Conservation (phyloP, 768 basidiomycete genomes). For the Tulasnella sp. region DNA sequence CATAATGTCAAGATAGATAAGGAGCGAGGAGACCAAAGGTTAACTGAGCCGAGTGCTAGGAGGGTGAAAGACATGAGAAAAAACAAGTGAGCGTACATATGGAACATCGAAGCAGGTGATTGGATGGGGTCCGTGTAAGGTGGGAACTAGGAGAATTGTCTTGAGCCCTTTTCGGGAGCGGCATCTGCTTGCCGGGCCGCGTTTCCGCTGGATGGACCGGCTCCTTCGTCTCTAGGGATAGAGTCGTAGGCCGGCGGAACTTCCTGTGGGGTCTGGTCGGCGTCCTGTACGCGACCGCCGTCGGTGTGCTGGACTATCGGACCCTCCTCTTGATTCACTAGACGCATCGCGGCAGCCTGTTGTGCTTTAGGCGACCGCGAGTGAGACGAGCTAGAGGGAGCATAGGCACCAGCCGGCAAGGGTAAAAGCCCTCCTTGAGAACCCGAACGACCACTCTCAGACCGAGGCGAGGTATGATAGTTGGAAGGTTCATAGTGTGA, state of each 20-base stretch:
- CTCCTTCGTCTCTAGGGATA: constrained; percentile 3
- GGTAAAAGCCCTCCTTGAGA: background rate
- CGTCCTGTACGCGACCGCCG: constrained; percentile 1
- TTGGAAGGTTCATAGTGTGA: background rate
- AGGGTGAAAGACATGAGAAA: too few species aligned
- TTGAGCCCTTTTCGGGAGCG: background rate
- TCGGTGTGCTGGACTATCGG: constrained; percentile 2
- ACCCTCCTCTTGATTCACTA: constrained; percentile 6
- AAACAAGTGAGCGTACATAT: too few species aligned
- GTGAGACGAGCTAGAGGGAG: background rate
- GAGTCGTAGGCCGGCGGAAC: constrained; percentile 13
- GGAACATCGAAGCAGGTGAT: too few species aligned
- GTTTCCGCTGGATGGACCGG: background rate
- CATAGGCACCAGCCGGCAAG: background rate
- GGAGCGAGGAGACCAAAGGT: too few species aligned
- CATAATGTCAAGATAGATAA: too few species aligned
- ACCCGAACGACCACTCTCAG: background rate
- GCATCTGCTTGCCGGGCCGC: background rate
- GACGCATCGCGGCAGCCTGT: background rate
- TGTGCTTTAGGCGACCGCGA: background rate
- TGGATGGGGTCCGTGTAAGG: too few species aligned
- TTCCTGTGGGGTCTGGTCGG: background rate
- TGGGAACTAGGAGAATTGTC: background rate
- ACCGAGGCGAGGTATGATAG: background rate
- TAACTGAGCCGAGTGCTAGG: too few species aligned